Conservation (phyloP, 2,329 filamentous ascomycete species). For the Decorospora gaudefroyi region DNA sequence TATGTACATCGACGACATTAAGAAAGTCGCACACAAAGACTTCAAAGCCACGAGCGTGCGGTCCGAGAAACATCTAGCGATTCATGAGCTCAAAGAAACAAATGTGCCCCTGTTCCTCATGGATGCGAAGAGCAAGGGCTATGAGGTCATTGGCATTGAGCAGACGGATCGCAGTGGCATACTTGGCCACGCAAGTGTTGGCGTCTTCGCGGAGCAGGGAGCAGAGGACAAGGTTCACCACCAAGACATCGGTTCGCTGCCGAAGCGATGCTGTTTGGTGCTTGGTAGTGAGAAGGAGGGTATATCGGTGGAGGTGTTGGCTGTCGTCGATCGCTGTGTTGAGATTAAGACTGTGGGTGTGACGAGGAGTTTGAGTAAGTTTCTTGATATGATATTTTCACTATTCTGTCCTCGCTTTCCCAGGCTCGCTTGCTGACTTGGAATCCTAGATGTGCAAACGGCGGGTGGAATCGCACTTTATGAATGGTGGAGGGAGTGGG, state of each 20-base stretch:
- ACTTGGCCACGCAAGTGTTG: constrained; percentile 42
- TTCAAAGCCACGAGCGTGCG: constrained; percentile 57
- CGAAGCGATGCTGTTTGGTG: constrained; percentile 52
- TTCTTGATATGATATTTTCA: background rate
- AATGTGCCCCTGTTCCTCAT: constrained; percentile 48
- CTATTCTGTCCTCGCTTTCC: background rate
- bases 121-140: constrained; percentile 53
- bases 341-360: constrained; percentile 59
- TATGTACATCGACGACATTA: constrained; percentile 52
- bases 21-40: constrained; percentile 51
- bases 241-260: constrained; percentile 34
- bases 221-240: background rate
- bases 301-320: constrained; percentile 54
- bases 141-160: constrained; percentile 58
- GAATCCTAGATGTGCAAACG: constrained; percentile 54
- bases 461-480: constrained; percentile 57
- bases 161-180: constrained; percentile 58
- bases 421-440: background rate
- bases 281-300: constrained; percentile 59
- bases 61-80: constrained; percentile 56
- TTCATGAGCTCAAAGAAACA: constrained; percentile 45
- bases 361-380: constrained; percentile 55
- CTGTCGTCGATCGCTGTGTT: constrained; percentile 57
- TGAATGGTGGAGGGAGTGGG: constrained; percentile 57
- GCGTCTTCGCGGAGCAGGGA: background rate